phyloP scores from a whole-genome alignment of 1,284 basidiomycete genomes.

The Leccinum subrobustum region DNA sequence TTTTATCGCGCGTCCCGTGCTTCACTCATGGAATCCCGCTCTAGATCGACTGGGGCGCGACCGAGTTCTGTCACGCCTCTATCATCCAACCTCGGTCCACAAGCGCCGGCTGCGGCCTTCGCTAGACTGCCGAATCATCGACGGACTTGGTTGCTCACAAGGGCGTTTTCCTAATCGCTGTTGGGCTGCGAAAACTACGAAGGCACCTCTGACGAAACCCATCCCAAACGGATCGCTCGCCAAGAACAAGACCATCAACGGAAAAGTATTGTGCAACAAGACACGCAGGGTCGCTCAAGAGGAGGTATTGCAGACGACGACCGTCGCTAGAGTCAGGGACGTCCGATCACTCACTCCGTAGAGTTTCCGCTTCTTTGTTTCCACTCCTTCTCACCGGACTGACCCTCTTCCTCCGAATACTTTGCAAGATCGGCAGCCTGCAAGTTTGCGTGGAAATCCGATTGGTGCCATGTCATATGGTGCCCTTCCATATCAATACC shows the following conservation, averaged over 20 bases:
- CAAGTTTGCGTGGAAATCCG: constrained; percentile 76
- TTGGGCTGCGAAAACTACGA: constrained; percentile 78
- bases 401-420: constrained; percentile 77
- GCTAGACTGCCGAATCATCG: constrained; percentile 84
- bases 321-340: constrained; percentile 66
- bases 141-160: constrained; percentile 84
- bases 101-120: constrained; percentile 81
- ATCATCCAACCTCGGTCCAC: constrained; percentile 93
- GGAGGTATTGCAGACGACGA: constrained; percentile 66
- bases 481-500: too few relatives aligned
- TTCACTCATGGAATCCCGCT: constrained; percentile 8
- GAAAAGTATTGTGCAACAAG: constrained; percentile 82
- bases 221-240: constrained; percentile 63
- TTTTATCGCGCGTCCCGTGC: background rate
- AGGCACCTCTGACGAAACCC: constrained; percentile 49
- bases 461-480: constrained; percentile 59
- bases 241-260: constrained; percentile 77
- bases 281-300: constrained; percentile 79
- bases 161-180: constrained; percentile 85
- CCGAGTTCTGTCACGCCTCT: constrained; percentile 93
- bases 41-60: constrained; percentile 78
- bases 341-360: too few relatives aligned
- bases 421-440: constrained; percentile 84
- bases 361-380: constrained; percentile 41
- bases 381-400: constrained; percentile 74